Evolutionary conservation across 202 grass and related monocot genomes (phyloP), one percentile per base, ranked within the genome.

Genomic region (Schoenoplectus triqueter): DNA sequence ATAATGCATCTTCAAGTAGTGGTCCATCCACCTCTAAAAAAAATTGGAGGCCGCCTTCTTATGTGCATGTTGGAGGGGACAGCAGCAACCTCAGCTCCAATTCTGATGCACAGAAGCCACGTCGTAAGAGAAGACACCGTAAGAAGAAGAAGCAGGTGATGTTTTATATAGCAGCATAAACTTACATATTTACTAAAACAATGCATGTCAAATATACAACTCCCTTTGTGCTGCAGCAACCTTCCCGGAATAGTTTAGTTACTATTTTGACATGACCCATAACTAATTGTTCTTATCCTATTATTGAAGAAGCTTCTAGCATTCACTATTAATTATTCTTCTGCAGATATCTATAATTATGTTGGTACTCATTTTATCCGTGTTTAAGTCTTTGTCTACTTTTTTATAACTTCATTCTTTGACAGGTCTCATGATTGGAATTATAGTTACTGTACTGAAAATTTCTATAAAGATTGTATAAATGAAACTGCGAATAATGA

Each of bases 61-160:
- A 79, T 45, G 75, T 61, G 55, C 50, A 63, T 82, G 54, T 81
- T 67, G 80, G 70, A 57, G 75, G 73, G 56, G 88, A 92, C 84
- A 77, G 83, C 10, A 94, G 92, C 85, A 97, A 91, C 78, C 72
- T 99, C 80, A 96, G 97, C 87, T 99, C 97, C 63, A 96, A 94
- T 88, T 99, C 92, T 75, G 97, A 97, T 89, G 93, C 86, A 66
- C 97, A 92, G 63, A 96, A 96, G 60, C 91, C 90, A 11, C 87
- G 90, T 9, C 93, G 96, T 10, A 99, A 99, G 84, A 95, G 96
- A 79, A 96, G 86, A 79, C 96, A 76, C 70, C 92, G 89, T 78
- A 97, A 98, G 91, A 99, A 99, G 88, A 99, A 79, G 81, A 99
- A 96, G 86, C 89, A 90, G 95, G 95, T 98, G 78, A 87, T 80